Evolutionary conservation across 192 early-diverging fungal genomes (phyloP), one percentile per base, ranked within the genome.

Genomic region (Borealophlyctis nickersoniae): DNA sequence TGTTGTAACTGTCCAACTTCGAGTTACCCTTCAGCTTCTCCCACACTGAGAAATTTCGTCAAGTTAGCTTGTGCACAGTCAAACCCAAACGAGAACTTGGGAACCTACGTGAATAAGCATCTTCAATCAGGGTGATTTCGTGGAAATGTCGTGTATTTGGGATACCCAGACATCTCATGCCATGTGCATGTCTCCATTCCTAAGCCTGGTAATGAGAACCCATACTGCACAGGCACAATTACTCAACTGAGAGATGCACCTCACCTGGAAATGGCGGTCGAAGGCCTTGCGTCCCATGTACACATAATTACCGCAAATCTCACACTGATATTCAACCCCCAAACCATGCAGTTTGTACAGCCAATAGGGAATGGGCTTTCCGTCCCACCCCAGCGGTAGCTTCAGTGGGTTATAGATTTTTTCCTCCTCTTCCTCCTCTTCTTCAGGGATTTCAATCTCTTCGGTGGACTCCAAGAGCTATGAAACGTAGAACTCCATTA

Each of bases 291-390:
- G 83, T 26, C 96, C 96, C 81, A 93, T 95, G 70, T 98, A 96
- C 22, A 92, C 82, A 56, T 87, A 87, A 63, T 94, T 92, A 30
- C 94, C 96, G 67, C 96, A 98, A 58, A 98, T 95, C 76, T 98
- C 94, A 69, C 96, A 98, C 0, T 88, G 80, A 66, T 96, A 96
- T 64, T 95, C 91, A 30, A 94, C 89, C 13, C 92, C 92, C 56
- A 98, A 75, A 3, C 96, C 96, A 68, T 97, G 96, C 52, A 98
- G 79, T 75, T 96, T 97, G 84, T 92, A 98, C 30, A 98, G 78
- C 96, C 96, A 98, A 71, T 91, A 98, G 22, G 95, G 95, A 75
- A 98, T 98, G 22, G 94, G 96, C 72, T 98, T 98, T 34, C 94
- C 96, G 70, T 98, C 96, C 92, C 92, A 97, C 13, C 94, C 96